These are phyloP conservation scores for Boletellus deceptivus DNA, from an alignment of 1,284 basidiomycete genomes.

Conservation along the genomic window DNA sequence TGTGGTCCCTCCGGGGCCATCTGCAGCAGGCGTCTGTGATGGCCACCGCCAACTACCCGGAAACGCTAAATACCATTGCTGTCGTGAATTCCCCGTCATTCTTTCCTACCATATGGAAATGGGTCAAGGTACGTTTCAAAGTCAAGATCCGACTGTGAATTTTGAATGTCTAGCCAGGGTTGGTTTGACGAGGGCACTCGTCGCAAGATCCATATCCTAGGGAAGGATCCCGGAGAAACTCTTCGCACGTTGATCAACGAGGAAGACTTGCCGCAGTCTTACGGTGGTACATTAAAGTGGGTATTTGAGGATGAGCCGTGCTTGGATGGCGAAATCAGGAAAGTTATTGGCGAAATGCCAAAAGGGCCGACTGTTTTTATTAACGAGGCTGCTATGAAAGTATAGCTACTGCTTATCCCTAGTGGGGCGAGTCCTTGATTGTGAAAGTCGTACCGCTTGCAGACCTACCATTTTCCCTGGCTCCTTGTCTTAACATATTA, in stretches of 20 bases:
- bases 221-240: conserved; percentile 50
- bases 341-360: conserved; percentile 45
- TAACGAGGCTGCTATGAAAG: conserved; percentile 38
- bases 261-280: conserved; percentile 58
- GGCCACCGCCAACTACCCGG: conserved; percentile 77
- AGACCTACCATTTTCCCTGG: too few species aligned
- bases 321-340: conserved; percentile 48
- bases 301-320: conserved; percentile 58
- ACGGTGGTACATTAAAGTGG: conserved; percentile 72
- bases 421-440: too few species aligned
- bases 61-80: conserved; percentile 62
- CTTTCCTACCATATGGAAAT: conserved; percentile 75
- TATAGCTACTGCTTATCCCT: conserved; percentile 1
- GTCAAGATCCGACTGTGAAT: neutral
- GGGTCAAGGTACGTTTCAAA: conserved; percentile 58
- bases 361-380: conserved; percentile 52
- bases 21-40: conserved; percentile 71
- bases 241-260: conserved; percentile 54
- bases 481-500: conserved; percentile 8
- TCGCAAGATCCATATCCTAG: conserved; percentile 67
- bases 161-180: conserved; percentile 36
- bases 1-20: conserved; percentile 69
- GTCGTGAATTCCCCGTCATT: conserved; percentile 76
- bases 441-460: too few species aligned
- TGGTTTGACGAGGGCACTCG: conserved; percentile 79